Evolutionary conservation across 176 grass and related monocot genomes (phyloP).

Genomic region (Typha latifolia): DNA sequence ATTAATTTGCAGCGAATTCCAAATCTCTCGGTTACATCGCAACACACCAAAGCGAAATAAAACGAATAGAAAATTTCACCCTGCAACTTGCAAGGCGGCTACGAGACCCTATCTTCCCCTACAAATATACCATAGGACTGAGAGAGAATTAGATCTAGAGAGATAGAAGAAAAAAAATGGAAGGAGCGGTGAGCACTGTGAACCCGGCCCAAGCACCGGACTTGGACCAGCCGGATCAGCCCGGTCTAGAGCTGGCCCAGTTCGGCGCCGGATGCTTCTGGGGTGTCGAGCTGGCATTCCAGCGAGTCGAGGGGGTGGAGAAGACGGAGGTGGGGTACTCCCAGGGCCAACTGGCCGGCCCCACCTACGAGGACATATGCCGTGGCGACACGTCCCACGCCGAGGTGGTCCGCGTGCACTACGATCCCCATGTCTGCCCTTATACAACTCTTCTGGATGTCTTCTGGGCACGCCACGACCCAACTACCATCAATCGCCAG

Average conservation of each 20-base stretch:
- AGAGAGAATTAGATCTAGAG: no score
- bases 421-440: constrained; percentile 50
- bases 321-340: constrained; percentile 86
- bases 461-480: constrained; percentile 89
- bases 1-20: no score
- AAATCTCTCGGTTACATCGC: no score
- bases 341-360: constrained; percentile 51
- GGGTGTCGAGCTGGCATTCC: constrained; percentile 82
- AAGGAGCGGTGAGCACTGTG: no score
- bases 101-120: no score
- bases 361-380: constrained; percentile 63
- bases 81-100: no score
- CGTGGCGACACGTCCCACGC: constrained; percentile 48
- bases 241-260: constrained; percentile 55
- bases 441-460: constrained; percentile 56
- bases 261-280: constrained; percentile 95
- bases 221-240: no score
- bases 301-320: constrained; percentile 69
- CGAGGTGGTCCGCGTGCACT: constrained; percentile 80
- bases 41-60: no score
- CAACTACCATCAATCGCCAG: constrained; percentile 77
- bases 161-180: no score
- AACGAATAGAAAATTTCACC: no score
- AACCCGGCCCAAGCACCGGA: no score
- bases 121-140: no score